Conservation (phyloP, 2,329 filamentous ascomycete species). For the Botrytis galanthina region DNA sequence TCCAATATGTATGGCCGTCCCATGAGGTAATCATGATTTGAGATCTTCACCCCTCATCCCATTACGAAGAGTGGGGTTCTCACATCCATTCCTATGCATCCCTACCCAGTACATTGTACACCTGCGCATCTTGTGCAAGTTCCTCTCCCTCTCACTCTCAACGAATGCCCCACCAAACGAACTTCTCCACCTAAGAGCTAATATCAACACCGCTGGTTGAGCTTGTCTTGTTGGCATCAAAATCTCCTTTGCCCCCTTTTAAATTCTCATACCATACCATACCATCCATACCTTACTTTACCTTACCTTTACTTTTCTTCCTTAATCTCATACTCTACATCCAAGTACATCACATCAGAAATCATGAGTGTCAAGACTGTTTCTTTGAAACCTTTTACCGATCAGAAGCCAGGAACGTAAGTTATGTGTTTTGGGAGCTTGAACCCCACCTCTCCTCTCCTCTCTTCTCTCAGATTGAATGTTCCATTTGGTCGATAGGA, state of each 20-base stretch:
- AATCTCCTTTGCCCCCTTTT: neutral
- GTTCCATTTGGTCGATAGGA: neutral
- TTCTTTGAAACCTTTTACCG: constrained; percentile 78
- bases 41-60: neutral
- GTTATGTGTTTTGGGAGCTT: constrained; percentile 49
- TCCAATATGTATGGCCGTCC: neutral
- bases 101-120: too few relatives aligned
- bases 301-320: too few relatives aligned
- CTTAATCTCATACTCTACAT: neutral
- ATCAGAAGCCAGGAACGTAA: constrained; percentile 99
- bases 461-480: neutral
- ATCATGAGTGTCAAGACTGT: constrained; percentile 77
- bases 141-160: too few relatives aligned
- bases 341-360: constrained; percentile 21
- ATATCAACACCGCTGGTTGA: constrained; percentile 12
- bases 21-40: neutral
- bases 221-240: constrained; percentile 14
- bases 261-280: neutral
- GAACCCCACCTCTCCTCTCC: neutral
- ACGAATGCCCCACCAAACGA: constrained; percentile 2
- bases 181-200: neutral
- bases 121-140: neutral
- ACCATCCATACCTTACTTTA: neutral
- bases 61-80: neutral
- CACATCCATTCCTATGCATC: neutral